Evolutionary conservation across 192 early-diverging fungal species (phyloP).

Genomic region (Entomortierella beljakovae): DNA sequence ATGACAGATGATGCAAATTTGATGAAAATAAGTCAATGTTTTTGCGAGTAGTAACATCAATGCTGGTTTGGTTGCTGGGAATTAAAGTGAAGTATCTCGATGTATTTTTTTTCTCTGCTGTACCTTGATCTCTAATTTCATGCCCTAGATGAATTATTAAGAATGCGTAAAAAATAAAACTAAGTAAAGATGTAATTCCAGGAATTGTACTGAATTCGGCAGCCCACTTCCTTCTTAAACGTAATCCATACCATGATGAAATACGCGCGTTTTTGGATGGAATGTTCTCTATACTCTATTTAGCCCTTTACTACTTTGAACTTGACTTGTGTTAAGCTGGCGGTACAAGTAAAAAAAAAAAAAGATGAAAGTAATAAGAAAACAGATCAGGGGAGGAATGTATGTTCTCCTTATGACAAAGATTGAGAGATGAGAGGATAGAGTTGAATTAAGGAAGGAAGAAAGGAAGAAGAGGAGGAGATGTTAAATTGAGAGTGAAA

Average conservation of each 20-base stretch:
- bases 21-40: neutral
- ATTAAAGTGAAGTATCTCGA: neutral
- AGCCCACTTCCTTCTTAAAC: neutral
- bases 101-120: neutral
- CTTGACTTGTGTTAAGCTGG: neutral
- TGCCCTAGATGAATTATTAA: conserved; percentile 21
- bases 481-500: neutral
- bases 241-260: conserved; percentile 18
- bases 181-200: no score
- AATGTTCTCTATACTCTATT: neutral
- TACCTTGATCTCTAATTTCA: conserved; percentile 57
- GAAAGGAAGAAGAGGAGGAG: neutral
- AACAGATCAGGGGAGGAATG: neutral
- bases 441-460: neutral
- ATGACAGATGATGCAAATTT: neutral
- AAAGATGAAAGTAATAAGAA: neutral
- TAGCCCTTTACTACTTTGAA: neutral
- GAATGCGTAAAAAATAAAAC: neutral
- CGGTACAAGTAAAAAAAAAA: neutral
- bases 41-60: neutral
- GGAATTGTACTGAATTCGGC: neutral
- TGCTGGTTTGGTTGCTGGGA: neutral
- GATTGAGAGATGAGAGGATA: neutral
- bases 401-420: no score
- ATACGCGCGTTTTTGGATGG: conserved; percentile 2